A percentile compares a stretch with the other conserved stretches of the same genome.
These are phyloP conservation scores for Taphrina pruni DNA, from an alignment of 1,139 yeast species.

Conservation along the genomic window DNA sequence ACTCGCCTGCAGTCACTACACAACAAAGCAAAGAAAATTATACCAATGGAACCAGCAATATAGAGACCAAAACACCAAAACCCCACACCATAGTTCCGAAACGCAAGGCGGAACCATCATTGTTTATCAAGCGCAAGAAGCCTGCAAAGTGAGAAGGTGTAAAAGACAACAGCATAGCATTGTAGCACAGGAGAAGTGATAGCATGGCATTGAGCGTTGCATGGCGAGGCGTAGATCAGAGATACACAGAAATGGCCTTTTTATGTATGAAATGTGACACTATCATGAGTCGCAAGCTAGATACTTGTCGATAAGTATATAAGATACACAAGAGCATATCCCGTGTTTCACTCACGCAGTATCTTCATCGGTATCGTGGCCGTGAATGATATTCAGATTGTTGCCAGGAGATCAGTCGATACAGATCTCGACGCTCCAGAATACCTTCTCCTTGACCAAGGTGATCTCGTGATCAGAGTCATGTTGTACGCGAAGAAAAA, in stretches of 20 bases:
- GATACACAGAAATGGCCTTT: background rate
- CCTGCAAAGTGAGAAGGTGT: background rate
- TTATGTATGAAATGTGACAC: too few species aligned
- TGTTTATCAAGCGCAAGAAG: slow-evolving; percentile 37
- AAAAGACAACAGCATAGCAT: slow-evolving; percentile 3
- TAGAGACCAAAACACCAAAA: background rate
- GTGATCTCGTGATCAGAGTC: background rate
- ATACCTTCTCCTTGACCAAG: background rate
- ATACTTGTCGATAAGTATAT: background rate
- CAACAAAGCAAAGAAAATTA: background rate
- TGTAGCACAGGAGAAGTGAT: background rate
- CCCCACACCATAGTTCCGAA: background rate
- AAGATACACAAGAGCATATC: too few species aligned
- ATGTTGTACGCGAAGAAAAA: too few species aligned
- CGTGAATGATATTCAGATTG: too few species aligned
- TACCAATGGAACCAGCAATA: background rate
- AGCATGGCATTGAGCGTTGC: slow-evolving; percentile 13
- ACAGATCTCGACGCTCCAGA: background rate
- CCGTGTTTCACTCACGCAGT: too few species aligned
- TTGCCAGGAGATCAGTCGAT: background rate
- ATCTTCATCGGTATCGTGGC: too few species aligned
- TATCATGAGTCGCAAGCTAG: too few species aligned
- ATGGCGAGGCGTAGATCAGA: background rate
- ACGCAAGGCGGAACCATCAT: slow-evolving; percentile 24
- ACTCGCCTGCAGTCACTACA: background rate